A percentile compares a stretch with the other conserved stretches of the same genome.
phyloP scores from a whole-genome alignment of 306 rosid genomes.

The Fagus crenata region DNA sequence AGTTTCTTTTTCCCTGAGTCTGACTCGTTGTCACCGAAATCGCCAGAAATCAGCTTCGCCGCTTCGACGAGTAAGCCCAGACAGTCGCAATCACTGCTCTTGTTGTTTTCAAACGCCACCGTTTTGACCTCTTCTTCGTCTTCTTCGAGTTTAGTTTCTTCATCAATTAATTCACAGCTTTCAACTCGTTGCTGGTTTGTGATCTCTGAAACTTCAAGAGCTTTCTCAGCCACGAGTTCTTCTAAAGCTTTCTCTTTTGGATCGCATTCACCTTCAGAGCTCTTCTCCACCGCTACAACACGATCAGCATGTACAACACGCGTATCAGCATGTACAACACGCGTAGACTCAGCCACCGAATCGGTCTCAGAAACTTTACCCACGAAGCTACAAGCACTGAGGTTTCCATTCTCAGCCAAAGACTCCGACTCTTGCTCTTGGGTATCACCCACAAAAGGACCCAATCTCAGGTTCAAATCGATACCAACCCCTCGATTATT shows the following conservation, averaged over 20 bases:
- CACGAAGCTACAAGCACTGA: constrained; percentile 6
- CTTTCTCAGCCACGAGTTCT: not conserved
- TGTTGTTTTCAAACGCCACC: constrained; percentile 21
- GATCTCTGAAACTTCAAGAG: constrained; percentile 17
- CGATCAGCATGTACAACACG: not conserved
- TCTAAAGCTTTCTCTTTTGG: not conserved
- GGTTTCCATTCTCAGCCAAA: not conserved
- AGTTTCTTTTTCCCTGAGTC: constrained; percentile 1
- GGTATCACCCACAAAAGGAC: not conserved
- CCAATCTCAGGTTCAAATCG: constrained; percentile 41
- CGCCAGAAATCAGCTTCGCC: constrained; percentile 35
- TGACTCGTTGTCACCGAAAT: constrained; percentile 31
- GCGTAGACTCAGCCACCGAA: not conserved
- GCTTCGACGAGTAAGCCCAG: constrained; percentile 52
- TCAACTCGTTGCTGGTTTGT: constrained; percentile 5
- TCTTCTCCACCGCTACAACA: constrained; percentile 1
- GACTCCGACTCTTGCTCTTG: constrained; percentile 31
- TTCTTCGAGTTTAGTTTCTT: not conserved
- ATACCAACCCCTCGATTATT: constrained; percentile 14
- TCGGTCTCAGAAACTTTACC: not conserved
- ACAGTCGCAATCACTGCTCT: constrained; percentile 29
- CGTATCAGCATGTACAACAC: not conserved
- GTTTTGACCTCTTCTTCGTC: not conserved
- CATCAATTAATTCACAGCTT: constrained; percentile 3
- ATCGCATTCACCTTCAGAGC: constrained; percentile 6